Conservation (phyloP, 768 basidiomycete genomes). For the Boletellus emodensis region DNA sequence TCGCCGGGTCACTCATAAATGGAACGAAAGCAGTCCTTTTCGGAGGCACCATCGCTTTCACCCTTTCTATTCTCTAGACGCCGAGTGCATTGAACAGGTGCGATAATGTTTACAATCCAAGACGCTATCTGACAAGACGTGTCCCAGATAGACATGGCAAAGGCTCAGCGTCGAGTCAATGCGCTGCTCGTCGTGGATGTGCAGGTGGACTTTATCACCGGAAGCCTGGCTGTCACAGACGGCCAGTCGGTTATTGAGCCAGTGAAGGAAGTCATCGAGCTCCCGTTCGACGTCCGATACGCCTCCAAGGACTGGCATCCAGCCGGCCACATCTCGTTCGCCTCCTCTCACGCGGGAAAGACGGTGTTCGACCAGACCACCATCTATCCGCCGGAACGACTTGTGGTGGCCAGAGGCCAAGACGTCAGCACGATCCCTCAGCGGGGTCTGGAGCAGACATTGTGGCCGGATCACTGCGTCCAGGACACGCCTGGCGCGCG, state of each 20-base stretch:
- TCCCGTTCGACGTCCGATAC: slow-evolving; percentile 49
- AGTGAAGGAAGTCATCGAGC: slow-evolving; percentile 54
- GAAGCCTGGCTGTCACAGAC: slow-evolving; percentile 65
- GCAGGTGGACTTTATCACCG: slow-evolving; percentile 80
- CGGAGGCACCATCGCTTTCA: too few species aligned
- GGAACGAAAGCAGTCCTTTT: too few species aligned
- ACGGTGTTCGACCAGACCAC: slow-evolving; percentile 39
- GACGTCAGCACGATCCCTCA: slow-evolving; percentile 11
- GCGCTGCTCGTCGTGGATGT: slow-evolving; percentile 74
- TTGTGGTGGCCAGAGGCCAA: slow-evolving; percentile 28
- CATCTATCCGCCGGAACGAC: slow-evolving; percentile 31
- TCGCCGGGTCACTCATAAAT: too few species aligned
- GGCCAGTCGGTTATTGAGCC: slow-evolving; percentile 54
- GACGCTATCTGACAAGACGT: background rate
- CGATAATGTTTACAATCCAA: background rate
- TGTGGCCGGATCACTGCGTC: slow-evolving; percentile 85
- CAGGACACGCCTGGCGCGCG: slow-evolving; percentile 55
- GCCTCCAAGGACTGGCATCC: slow-evolving; percentile 62
- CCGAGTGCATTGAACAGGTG: background rate
- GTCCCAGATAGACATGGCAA: slow-evolving; percentile 16
- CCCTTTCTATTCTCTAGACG: too few species aligned
- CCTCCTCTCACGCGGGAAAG: slow-evolving; percentile 41
- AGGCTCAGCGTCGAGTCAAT: slow-evolving; percentile 9
- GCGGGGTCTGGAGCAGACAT: slow-evolving; percentile 43
- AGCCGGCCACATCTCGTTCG: slow-evolving; percentile 67